Percentiles rank a stretch among this genome's conserved stretches.
Conservation (phyloP, 306 rosid genomes). For the Myrica gale region DNA sequence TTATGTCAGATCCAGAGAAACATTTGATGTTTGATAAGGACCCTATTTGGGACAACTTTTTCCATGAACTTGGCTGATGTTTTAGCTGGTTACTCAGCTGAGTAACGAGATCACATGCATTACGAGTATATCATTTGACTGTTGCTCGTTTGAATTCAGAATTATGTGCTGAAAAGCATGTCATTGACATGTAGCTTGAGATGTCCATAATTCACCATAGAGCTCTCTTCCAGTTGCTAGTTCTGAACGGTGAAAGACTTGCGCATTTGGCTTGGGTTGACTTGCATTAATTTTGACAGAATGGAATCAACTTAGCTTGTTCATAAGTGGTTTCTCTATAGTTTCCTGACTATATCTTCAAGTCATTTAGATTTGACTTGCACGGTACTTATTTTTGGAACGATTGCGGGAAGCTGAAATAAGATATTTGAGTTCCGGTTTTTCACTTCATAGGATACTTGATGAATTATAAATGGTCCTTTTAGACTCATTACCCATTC, state of each 20-base stretch:
- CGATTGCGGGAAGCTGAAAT: conserved; percentile 26
- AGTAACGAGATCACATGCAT: no score
- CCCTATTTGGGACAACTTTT: background rate
- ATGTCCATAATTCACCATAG: conserved; percentile 9
- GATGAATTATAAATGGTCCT: background rate
- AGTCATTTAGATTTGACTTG: conserved; percentile 10
- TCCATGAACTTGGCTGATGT: background rate
- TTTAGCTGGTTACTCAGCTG: no score
- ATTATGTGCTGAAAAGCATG: background rate
- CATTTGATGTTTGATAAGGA: background rate
- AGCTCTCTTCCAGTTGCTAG: background rate
- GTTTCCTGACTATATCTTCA: conserved; percentile 1
- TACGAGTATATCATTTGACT: no score
- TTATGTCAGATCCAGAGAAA: conserved; percentile 1
- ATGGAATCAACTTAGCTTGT: conserved; percentile 2
- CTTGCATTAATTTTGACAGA: conserved; percentile 4
- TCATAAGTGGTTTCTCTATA: conserved; percentile 5
- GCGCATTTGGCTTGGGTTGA: background rate
- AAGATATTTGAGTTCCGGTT: background rate
- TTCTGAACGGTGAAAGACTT: conserved; percentile 7
- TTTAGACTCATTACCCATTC: background rate
- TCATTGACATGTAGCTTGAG: conserved; percentile 1
- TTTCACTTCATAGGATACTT: background rate
- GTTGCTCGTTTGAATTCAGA: background rate
- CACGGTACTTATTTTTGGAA: background rate